Evolutionary conservation across 129 eudicot species (phyloP).

Genomic region (Helichrysum umbraculigerum): DNA sequence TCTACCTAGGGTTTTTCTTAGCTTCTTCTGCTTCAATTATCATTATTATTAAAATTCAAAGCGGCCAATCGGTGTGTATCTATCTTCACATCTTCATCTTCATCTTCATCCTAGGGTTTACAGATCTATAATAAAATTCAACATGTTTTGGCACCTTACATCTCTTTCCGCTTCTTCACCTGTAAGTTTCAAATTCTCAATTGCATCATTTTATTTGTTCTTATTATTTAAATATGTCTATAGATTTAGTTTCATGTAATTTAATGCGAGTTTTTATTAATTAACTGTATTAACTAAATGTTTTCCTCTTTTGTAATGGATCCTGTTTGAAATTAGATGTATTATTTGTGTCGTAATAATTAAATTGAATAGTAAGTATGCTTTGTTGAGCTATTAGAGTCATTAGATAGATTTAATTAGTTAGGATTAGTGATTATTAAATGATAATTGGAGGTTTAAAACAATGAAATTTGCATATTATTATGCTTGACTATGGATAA

Average conservation of each 20-base stretch:
- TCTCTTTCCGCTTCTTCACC: conserved; percentile 74
- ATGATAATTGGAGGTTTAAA: neutral
- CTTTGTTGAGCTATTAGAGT: too few species aligned
- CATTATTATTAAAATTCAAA: neutral
- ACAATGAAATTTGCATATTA: neutral
- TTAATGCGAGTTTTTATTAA: neutral
- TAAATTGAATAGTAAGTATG: too few species aligned
- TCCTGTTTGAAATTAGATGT: neutral
- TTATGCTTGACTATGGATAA: neutral
- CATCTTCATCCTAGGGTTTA: conserved; percentile 29
- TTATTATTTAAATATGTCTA: too few species aligned
- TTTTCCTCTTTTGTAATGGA: conserved; percentile 6
- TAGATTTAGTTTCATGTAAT: neutral
- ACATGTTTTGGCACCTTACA: conserved; percentile 83
- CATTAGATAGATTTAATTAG: neutral
- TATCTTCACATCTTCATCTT: neutral
- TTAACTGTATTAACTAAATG: conserved; percentile 8
- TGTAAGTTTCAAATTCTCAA: conserved; percentile 32
- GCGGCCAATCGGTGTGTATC: conserved; percentile 22
- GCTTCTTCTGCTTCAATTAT: conserved; percentile 28
- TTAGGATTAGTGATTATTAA: conserved; percentile 5
- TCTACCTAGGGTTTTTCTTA: conserved; percentile 40
- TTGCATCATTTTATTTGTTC: neutral
- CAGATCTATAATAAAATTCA: conserved; percentile 50
- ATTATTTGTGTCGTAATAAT: neutral